phyloP scores from a whole-genome alignment of 192 early-diverging fungal genomes.

The Umbelopsis ramanniana region DNA sequence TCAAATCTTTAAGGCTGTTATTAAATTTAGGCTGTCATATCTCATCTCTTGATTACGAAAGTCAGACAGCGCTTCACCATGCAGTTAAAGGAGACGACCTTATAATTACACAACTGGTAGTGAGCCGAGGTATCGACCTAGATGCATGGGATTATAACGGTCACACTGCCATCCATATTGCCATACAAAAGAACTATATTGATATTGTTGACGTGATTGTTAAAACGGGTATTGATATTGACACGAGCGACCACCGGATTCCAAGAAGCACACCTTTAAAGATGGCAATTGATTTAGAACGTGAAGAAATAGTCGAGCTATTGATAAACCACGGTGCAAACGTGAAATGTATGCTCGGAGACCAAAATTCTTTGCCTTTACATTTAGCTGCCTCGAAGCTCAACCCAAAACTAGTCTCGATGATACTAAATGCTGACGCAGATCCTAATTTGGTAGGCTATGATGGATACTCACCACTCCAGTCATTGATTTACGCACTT shows the following conservation, averaged over 20 bases:
- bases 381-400: no score
- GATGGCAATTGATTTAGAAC: background rate
- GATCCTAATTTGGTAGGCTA: no score
- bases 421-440: no score
- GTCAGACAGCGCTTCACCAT: background rate
- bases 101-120: background rate
- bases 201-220: background rate
- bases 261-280: background rate
- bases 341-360: no score
- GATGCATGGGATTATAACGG: background rate
- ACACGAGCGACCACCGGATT: background rate
- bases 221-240: background rate
- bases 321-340: no score
- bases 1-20: background rate
- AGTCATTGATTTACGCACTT: no score
- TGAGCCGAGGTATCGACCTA: background rate
- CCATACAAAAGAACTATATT: background rate
- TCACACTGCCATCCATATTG: background rate
- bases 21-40: background rate
- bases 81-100: background rate
- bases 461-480: no score
- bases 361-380: no score
- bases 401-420: no score
- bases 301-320: background rate
- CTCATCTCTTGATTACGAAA: background rate